phyloP scores from a whole-genome alignment of 2,329 filamentous ascomycete genomes.

The Ploettnerulaceae sp. region DNA sequence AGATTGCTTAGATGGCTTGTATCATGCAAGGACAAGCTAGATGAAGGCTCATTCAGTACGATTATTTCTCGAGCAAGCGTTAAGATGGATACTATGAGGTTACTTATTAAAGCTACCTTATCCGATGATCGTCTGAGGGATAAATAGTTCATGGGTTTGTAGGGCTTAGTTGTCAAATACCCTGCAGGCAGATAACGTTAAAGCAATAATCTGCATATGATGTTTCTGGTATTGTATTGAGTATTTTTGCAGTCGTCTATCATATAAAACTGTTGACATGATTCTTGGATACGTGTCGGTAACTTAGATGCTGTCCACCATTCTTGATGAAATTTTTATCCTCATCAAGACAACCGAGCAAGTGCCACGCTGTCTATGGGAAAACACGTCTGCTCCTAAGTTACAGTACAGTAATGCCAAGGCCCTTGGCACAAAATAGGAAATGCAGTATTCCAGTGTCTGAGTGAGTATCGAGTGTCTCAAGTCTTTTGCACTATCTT shows the following conservation, averaged over 20 bases:
- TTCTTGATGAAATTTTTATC: too few relatives aligned
- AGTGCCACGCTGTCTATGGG: too few relatives aligned
- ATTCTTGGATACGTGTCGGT: too few relatives aligned
- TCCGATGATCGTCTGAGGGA: neutral
- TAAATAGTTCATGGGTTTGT: conserved; percentile 4
- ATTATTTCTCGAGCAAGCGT: conserved; percentile 13
- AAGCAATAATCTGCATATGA: neutral
- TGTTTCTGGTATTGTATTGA: neutral
- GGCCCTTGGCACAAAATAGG: neutral
- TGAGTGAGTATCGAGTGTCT: neutral
- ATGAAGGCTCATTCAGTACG: conserved; percentile 16
- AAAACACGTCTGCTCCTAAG: too few relatives aligned
- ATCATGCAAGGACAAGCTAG: conserved; percentile 13
- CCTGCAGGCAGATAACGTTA: conserved; percentile 6
- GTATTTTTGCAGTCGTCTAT: neutral
- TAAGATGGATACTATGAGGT: conserved; percentile 12
- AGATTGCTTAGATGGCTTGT: conserved; percentile 28
- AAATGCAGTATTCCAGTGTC: neutral
- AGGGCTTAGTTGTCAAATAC: neutral
- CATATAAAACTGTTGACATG: too few relatives aligned
- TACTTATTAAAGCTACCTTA: conserved; percentile 4
- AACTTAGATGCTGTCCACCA: too few relatives aligned
- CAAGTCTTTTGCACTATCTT: neutral
- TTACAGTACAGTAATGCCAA: neutral
- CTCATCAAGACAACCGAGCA: too few relatives aligned